Evolutionary conservation across 345 rosid genomes (phyloP).

Genomic region (Aethionema arabicum): DNA sequence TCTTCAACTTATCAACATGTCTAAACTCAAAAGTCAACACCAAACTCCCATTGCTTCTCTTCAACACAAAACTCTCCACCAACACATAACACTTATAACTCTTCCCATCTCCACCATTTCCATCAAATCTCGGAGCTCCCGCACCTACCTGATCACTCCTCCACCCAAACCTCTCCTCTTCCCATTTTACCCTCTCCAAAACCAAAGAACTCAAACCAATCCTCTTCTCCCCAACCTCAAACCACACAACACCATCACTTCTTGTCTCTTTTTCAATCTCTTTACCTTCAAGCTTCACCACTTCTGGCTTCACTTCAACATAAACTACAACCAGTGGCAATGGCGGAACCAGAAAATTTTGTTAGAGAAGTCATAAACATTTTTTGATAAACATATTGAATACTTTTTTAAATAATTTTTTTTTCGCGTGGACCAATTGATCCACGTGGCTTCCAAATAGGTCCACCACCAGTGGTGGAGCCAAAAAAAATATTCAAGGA

Average conservation of each 20-base stretch:
- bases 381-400: too few species aligned
- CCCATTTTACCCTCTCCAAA: conserved; percentile 54
- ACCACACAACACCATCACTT: conserved; percentile 46
- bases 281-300: conserved; percentile 36
- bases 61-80: conserved; percentile 64
- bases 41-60: conserved; percentile 55
- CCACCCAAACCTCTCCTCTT: conserved; percentile 58
- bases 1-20: conserved; percentile 41
- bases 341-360: too few species aligned
- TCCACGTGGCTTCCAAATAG: too few species aligned
- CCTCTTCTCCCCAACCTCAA: conserved; percentile 22
- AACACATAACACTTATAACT: conserved; percentile 49
- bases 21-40: conserved; percentile 48
- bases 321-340: conserved; percentile 22
- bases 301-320: conserved; percentile 39
- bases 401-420: too few species aligned
- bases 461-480: too few species aligned
- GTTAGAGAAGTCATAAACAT: too few species aligned
- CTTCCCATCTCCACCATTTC: conserved; percentile 44
- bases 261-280: conserved; percentile 7
- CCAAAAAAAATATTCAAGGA: too few species aligned
- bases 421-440: too few species aligned
- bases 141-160: background rate
- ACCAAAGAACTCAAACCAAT: conserved; percentile 46
- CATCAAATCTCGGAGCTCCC: conserved; percentile 30